Evolutionary conservation across 148 eudicot species (phyloP).

Genomic region (Spergularia marina): DNA sequence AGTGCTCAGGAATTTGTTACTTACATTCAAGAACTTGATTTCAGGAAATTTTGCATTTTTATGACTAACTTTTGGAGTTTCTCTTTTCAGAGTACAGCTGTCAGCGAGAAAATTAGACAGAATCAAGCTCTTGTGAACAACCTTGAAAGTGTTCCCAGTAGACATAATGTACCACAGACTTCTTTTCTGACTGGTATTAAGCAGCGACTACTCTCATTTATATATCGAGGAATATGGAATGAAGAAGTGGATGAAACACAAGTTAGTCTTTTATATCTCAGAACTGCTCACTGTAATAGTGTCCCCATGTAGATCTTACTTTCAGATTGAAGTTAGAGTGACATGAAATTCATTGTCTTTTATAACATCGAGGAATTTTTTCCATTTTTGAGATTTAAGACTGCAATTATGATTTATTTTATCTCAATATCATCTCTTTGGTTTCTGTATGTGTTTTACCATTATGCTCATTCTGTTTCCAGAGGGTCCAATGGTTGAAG

Average conservation of each 20-base stretch:
- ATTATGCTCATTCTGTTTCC: conserved; percentile 29
- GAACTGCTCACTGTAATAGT: not conserved
- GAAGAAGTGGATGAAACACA: conserved; percentile 77
- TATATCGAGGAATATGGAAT: conserved; percentile 77
- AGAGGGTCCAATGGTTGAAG: conserved; percentile 93
- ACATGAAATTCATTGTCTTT: conserved; percentile 3
- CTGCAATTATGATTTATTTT: conserved; percentile 10
- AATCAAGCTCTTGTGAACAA: conserved; percentile 40
- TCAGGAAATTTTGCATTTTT: not conserved
- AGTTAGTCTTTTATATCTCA: conserved; percentile 35
- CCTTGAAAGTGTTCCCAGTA: conserved; percentile 36
- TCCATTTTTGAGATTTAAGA: not conserved
- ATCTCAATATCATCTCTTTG: conserved; percentile 3
- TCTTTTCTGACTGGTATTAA: conserved; percentile 77
- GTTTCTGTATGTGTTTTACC: conserved; percentile 12
- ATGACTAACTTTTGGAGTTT: conserved; percentile 5
- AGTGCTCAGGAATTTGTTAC: not conserved
- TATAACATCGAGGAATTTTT: conserved; percentile 12
- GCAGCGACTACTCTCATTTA: conserved; percentile 89
- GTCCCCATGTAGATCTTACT: not conserved
- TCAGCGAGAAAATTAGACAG: conserved; percentile 35
- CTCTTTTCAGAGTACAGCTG: conserved; percentile 40
- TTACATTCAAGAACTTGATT: not conserved
- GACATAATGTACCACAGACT: conserved; percentile 28
- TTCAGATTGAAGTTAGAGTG: not conserved